A percentile compares a stretch with the other conserved stretches of the same genome.
These are phyloP conservation scores for Hyphopichia khmerensis DNA, from an alignment of 1,139 yeast genomes.

Conservation along the genomic window DNA sequence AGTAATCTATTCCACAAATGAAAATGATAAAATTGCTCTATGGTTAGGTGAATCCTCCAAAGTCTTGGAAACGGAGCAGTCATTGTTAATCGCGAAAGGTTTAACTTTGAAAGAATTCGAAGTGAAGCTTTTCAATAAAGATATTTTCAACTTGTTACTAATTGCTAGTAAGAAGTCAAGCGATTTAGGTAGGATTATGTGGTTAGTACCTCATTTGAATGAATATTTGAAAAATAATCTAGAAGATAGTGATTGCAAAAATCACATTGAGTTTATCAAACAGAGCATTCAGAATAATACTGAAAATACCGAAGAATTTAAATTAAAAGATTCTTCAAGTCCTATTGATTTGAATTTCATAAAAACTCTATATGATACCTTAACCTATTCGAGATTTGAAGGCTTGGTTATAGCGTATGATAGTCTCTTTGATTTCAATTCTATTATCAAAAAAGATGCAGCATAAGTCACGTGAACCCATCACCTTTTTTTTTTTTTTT, in stretches of 20 bases:
- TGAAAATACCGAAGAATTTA: background rate
- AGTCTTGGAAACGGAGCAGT: slow-evolving; percentile 2
- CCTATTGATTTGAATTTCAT: slow-evolving; percentile 12
- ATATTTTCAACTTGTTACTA: slow-evolving; percentile 24
- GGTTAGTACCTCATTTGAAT: slow-evolving; percentile 41
- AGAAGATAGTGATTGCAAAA: slow-evolving; percentile 6
- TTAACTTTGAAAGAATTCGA: slow-evolving; percentile 13
- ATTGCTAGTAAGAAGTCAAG: slow-evolving; percentile 25
- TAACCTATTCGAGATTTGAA: slow-evolving; percentile 21
- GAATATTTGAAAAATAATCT: slow-evolving; percentile 18
- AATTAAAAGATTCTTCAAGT: background rate
- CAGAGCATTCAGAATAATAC: background rate
- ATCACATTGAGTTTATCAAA: slow-evolving; percentile 7
- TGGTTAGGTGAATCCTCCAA: slow-evolving; percentile 13
- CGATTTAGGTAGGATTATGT: slow-evolving; percentile 38
- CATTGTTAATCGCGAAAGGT: slow-evolving; percentile 14
- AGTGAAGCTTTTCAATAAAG: slow-evolving; percentile 21
- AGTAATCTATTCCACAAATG: slow-evolving; percentile 25
- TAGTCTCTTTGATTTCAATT: slow-evolving; percentile 8
- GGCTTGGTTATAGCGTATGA: slow-evolving; percentile 25
- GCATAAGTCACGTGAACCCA: background rate
- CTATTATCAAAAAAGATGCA: too few species aligned
- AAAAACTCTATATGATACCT: slow-evolving; percentile 13
- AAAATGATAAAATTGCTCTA: slow-evolving; percentile 15
- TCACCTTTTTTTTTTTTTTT: background rate